Percentiles rank a stretch among this genome's conserved stretches.
phyloP scores from a whole-genome alignment of 2,329 filamentous ascomycete genomes.

The Xenosphaeropsis pyriputrescens region DNA sequence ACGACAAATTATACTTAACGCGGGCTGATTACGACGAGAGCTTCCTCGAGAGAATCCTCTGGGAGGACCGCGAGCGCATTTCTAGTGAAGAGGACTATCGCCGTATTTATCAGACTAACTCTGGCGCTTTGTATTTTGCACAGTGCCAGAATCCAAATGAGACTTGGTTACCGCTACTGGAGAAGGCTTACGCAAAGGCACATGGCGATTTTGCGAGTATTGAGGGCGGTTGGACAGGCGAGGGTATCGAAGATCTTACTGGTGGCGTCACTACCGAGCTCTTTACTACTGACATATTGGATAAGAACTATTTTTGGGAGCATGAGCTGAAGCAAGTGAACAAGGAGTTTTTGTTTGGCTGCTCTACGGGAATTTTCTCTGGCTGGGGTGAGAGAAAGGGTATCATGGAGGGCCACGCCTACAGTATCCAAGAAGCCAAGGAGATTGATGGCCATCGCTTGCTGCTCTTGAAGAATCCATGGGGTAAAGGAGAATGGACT shows the following conservation, averaged over 20 bases:
- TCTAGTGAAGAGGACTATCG: constrained; percentile 40
- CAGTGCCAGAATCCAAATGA: constrained; percentile 64
- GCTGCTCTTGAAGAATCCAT: constrained; percentile 37
- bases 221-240: constrained; percentile 51
- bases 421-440: constrained; percentile 40
- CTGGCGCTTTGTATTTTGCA: constrained; percentile 64
- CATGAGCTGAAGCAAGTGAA: constrained; percentile 72
- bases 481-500: constrained; percentile 44
- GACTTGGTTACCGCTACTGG: constrained; percentile 67
- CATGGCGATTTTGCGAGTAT: constrained; percentile 70
- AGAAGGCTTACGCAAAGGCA: constrained; percentile 76
- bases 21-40: constrained; percentile 65
- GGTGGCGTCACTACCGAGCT: constrained; percentile 59
- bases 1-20: constrained; percentile 76
- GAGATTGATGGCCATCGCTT: constrained; percentile 36
- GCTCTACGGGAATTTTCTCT: constrained; percentile 26
- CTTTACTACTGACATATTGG: constrained; percentile 55
- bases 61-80: constrained; percentile 53
- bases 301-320: constrained; percentile 72
- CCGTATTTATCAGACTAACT: constrained; percentile 32
- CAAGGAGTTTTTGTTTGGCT: constrained; percentile 63
- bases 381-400: constrained; percentile 29
- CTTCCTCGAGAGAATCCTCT: constrained; percentile 52
- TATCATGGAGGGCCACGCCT: constrained; percentile 41
- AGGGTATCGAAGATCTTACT: constrained; percentile 43